phyloP scores from a whole-genome alignment of 2,329 filamentous ascomycete genomes.

The Colletotrichum truncatum region DNA sequence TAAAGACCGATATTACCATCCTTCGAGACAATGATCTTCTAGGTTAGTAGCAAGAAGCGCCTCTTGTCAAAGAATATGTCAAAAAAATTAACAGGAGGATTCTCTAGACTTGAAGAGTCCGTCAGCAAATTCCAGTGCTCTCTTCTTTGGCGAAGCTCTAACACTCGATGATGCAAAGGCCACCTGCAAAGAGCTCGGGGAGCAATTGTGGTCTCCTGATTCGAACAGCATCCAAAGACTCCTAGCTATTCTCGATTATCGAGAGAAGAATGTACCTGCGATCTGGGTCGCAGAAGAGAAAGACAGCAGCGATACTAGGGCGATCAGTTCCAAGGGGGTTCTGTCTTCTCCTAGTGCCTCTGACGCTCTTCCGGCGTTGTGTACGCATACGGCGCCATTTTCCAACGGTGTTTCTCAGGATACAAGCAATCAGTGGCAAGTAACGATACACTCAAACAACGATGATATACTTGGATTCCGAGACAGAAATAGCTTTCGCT shows the following conservation, averaged over 20 bases:
- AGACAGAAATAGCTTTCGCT: slow-evolving; percentile 58
- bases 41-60: slow-evolving; percentile 37
- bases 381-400: slow-evolving; percentile 53
- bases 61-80: not conserved
- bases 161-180: slow-evolving; percentile 39
- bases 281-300: slow-evolving; percentile 47
- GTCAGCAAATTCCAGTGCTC: slow-evolving; percentile 42
- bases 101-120: slow-evolving; percentile 42
- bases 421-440: slow-evolving; percentile 44
- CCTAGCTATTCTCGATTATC: slow-evolving; percentile 47
- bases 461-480: slow-evolving; percentile 51
- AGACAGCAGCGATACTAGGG: slow-evolving; percentile 29
- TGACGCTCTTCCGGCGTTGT: slow-evolving; percentile 45
- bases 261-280: slow-evolving; percentile 36
- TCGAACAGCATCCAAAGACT: slow-evolving; percentile 40
- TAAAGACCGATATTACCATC: slow-evolving; percentile 47
- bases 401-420: slow-evolving; percentile 44
- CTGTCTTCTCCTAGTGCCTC: slow-evolving; percentile 30
- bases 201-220: slow-evolving; percentile 47
- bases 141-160: slow-evolving; percentile 42
- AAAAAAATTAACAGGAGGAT: not conserved
- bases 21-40: slow-evolving; percentile 52
- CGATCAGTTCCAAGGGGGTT: slow-evolving; percentile 39
- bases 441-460: slow-evolving; percentile 47
- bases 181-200: slow-evolving; percentile 47